Percentiles rank a stretch among this genome's conserved stretches.
Conservation (phyloP, 495 filamentous ascomycete genomes). For the Penicillium canariense region DNA sequence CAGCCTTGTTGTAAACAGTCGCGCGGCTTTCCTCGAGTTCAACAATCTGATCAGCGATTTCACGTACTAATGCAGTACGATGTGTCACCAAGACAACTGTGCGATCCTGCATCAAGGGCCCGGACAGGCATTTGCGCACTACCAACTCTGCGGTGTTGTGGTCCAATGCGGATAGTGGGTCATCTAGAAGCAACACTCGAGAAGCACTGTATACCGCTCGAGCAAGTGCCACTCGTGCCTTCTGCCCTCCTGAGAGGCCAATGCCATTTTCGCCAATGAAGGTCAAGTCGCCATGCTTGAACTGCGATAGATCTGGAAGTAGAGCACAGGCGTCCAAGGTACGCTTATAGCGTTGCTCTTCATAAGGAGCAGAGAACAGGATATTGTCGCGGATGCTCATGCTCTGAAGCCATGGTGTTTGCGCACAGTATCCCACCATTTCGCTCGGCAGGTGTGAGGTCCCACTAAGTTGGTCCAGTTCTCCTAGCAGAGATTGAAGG, state of each 20-base stretch:
- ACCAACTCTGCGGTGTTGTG: constrained; percentile 76
- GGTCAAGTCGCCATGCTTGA: constrained; percentile 65
- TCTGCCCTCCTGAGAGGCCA: constrained; percentile 69
- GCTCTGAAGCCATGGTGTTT: constrained; percentile 87
- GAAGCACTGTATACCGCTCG: constrained; percentile 68
- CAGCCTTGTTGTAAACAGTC: constrained; percentile 42
- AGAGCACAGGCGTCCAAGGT: constrained; percentile 64
- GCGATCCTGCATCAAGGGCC: constrained; percentile 59
- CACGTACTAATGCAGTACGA: constrained; percentile 64
- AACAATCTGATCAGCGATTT: constrained; percentile 65
- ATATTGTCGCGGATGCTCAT: constrained; percentile 89
- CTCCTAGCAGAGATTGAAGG: constrained; percentile 73
- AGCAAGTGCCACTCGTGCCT: constrained; percentile 65
- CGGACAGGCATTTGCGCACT: constrained; percentile 63
- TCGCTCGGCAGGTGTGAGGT: constrained; percentile 58
- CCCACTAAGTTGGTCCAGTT: constrained; percentile 66
- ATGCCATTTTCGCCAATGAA: constrained; percentile 70
- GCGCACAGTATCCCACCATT: constrained; percentile 76
- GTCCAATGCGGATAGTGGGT: constrained; percentile 66
- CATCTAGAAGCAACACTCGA: constrained; percentile 64
- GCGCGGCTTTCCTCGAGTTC: constrained; percentile 59
- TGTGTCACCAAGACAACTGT: constrained; percentile 76
- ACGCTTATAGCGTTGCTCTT: constrained; percentile 58
- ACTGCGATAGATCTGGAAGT: constrained; percentile 58
- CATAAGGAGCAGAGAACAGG: constrained; percentile 69